Evolutionary conservation across 2,329 filamentous ascomycete genomes (phyloP).

Genomic region (Rhynchosporium agropyri): DNA sequence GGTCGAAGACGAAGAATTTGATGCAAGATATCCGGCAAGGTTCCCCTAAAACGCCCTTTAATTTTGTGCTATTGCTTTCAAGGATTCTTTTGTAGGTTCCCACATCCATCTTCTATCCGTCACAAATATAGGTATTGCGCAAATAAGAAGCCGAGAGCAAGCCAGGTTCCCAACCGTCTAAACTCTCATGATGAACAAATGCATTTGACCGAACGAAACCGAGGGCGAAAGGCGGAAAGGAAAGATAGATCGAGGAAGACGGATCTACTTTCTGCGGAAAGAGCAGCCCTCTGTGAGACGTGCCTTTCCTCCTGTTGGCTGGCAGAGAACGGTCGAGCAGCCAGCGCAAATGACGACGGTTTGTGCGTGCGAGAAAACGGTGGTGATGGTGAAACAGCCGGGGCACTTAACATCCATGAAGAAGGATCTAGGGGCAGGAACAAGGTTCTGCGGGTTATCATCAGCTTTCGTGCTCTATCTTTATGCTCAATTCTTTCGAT

Average conservation of each 20-base stretch:
- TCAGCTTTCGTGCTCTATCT: conserved; percentile 27
- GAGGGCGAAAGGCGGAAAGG: conserved; percentile 40
- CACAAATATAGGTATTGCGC: conserved; percentile 51
- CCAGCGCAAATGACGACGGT: conserved; percentile 99
- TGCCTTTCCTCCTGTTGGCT: conserved; percentile 99
- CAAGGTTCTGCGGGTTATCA: conserved; percentile 68
- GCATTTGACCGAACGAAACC: conserved; percentile 34
- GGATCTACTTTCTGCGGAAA: conserved; percentile 98
- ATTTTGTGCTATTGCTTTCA: conserved; percentile 48
- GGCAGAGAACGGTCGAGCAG: conserved; percentile 99
- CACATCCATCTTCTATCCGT: conserved; percentile 71
- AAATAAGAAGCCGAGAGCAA: conserved; percentile 40
- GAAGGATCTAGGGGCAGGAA: conserved; percentile 96
- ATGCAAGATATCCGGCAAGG: conserved; percentile 81
- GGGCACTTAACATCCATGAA: conserved; percentile 99
- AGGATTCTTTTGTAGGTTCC: conserved; percentile 45
- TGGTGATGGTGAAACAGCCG: conserved; percentile 99
- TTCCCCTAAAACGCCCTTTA: conserved; percentile 64
- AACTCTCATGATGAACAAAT: conserved; percentile 40
- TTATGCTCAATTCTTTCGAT: conserved; percentile 18
- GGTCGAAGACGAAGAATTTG: conserved; percentile 48
- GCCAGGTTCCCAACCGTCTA: conserved; percentile 30
- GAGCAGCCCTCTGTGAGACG: conserved; percentile 99
- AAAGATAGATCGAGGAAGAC: conserved; percentile 45
- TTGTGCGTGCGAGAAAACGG: conserved; percentile 99